Conservation (phyloP, 2,329 filamentous ascomycete species). For the Pseudocercospora pini-densiflorae region DNA sequence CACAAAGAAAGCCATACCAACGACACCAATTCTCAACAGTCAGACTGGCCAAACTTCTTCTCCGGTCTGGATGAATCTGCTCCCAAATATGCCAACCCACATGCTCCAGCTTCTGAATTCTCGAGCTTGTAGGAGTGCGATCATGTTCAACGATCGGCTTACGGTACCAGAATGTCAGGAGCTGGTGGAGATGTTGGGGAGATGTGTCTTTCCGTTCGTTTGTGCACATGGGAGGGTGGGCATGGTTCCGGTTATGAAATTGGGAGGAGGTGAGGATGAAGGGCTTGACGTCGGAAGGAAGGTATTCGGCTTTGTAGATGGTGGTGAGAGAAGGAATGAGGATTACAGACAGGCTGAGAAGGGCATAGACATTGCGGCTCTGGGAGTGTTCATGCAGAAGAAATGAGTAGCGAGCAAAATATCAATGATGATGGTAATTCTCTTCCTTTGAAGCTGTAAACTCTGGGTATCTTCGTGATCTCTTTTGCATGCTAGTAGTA, state of each 20-base stretch:
- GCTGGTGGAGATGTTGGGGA: constrained; percentile 62
- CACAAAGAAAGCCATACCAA: constrained; percentile 6
- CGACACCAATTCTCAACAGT: background rate
- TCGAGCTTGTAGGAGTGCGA: constrained; percentile 75
- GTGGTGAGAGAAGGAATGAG: background rate
- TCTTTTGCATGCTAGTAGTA: background rate
- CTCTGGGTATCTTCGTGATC: background rate
- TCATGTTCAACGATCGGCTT: constrained; percentile 84
- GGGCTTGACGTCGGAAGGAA: background rate
- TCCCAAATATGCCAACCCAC: constrained; percentile 23
- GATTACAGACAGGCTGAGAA: background rate
- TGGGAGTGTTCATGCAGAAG: background rate
- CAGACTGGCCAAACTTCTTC: background rate
- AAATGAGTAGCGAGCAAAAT: background rate
- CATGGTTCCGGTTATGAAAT: constrained; percentile 51
- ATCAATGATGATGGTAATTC: background rate
- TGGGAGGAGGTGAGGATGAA: constrained; percentile 10
- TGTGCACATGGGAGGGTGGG: constrained; percentile 74
- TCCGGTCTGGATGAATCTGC: constrained; percentile 20
- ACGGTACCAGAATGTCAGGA: constrained; percentile 60
- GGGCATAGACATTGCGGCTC: background rate
- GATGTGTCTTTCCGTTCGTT: constrained; percentile 76
- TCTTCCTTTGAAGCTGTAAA: background rate
- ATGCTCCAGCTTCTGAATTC: constrained; percentile 77
- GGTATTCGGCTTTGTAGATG: background rate